Percentiles rank a stretch among this genome's conserved stretches.
These are phyloP conservation scores for Phytophthora brassicae DNA, from an alignment of 352 stramenopile genomes.

Conservation along the genomic window DNA sequence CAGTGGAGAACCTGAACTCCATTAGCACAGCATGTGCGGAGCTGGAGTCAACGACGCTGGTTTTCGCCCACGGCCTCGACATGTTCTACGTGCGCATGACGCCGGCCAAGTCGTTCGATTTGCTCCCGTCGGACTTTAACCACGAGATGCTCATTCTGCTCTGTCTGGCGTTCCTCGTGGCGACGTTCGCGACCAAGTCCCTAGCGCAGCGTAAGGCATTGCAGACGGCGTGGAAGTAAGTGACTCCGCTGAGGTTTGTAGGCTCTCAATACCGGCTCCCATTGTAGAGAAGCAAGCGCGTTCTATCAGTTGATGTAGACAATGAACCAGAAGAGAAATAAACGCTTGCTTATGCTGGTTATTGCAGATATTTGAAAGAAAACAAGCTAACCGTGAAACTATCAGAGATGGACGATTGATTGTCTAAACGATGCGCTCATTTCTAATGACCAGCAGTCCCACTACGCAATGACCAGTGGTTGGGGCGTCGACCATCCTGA, in stretches of 20 bases:
- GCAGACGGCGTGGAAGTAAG: conserved; percentile 81
- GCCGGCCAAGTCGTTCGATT: conserved; percentile 94
- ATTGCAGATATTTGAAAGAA: conserved; percentile 11
- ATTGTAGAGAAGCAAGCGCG: conserved; percentile 16
- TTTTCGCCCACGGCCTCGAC: conserved; percentile 93
- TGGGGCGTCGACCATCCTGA: conserved; percentile 69
- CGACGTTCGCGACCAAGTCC: conserved; percentile 64
- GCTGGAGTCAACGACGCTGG: conserved; percentile 95
- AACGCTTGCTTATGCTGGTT: conserved; percentile 18
- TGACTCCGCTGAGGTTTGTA: not conserved
- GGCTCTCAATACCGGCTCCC: not conserved
- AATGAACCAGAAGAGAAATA: conserved; percentile 2
- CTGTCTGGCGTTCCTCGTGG: conserved; percentile 84
- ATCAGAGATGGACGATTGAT: conserved; percentile 3
- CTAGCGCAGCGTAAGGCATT: conserved; percentile 78
- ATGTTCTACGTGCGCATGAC: conserved; percentile 94
- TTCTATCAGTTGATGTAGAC: conserved; percentile 4
- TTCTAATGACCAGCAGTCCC: conserved; percentile 40
- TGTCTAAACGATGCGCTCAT: conserved; percentile 15
- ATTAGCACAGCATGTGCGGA: conserved; percentile 79
- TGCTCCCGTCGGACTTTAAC: conserved; percentile 96
- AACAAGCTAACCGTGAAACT: conserved; percentile 11
- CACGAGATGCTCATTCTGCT: conserved; percentile 92
- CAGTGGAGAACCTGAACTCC: conserved; percentile 72
- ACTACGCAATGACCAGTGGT: conserved; percentile 72